A percentile compares a stretch with the other conserved stretches of the same genome.
These are phyloP conservation scores for Carnegiea gigantea DNA, from an alignment of 179 eudicot species.

Conservation along the genomic window DNA sequence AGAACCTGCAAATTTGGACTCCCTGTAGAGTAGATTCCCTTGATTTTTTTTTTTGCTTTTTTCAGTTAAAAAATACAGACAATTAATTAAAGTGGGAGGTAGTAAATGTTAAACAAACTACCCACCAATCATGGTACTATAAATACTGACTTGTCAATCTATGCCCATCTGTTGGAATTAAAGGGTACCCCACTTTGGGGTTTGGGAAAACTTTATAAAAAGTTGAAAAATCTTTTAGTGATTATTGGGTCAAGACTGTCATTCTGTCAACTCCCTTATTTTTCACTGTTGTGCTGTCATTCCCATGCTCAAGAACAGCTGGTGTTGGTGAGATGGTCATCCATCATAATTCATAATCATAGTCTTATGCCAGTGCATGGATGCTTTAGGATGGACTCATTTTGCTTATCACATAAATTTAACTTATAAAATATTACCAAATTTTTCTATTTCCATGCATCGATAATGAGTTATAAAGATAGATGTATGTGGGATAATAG, in stretches of 20 bases:
- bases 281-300: conserved; percentile 12
- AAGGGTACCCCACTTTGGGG: neutral
- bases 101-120: neutral
- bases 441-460: no score
- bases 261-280: neutral
- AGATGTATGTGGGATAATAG: no score
- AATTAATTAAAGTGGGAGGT: neutral
- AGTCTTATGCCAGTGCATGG: neutral
- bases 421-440: no score
- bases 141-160: neutral
- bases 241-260: neutral
- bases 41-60: no score
- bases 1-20: no score
- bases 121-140: conserved; percentile 5
- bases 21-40: no score
- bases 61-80: neutral
- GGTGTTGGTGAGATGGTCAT: neutral
- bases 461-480: no score
- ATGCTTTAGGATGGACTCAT: no score
- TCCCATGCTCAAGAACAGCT: neutral
- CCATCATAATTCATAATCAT: neutral
- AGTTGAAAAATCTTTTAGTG: neutral
- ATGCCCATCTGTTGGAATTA: neutral
- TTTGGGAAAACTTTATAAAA: neutral
- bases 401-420: no score